A percentile compares a stretch with the other conserved stretches of the same genome.
Evolutionary conservation across 768 basidiomycete species (phyloP).

Genomic region (Amanita polypyramis): DNA sequence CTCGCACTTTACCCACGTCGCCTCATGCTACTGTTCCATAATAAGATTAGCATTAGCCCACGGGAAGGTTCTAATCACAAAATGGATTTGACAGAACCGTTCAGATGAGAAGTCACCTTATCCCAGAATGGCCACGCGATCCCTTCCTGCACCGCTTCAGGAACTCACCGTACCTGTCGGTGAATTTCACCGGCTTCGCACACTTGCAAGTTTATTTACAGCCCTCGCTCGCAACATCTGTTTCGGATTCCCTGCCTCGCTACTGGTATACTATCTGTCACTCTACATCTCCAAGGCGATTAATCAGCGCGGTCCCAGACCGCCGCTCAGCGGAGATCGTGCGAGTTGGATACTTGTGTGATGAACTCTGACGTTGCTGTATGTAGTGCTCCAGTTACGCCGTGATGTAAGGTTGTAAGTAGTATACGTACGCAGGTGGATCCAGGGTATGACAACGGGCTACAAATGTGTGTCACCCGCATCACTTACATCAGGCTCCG

Average conservation of each 20-base stretch:
- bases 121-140: constrained; percentile 2
- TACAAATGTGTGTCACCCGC: no score
- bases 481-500: neutral
- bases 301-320: neutral
- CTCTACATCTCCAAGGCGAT: neutral
- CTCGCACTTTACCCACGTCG: constrained; percentile 7
- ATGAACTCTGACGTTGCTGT: neutral
- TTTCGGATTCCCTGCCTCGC: neutral
- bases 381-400: neutral
- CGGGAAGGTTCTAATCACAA: constrained; percentile 5
- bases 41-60: constrained; percentile 9
- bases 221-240: neutral
- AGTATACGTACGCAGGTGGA: no score
- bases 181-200: neutral
- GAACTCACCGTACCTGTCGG: constrained; percentile 8
- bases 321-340: neutral
- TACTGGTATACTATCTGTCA: neutral
- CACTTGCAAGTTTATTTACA: constrained; percentile 2
- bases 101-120: constrained; percentile 4
- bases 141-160: constrained; percentile 3
- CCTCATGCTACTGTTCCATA: constrained; percentile 8
- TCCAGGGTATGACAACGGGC: neutral
- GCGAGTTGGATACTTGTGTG: neutral
- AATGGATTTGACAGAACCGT: constrained; percentile 8
- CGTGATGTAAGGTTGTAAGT: neutral